phyloP scores from a whole-genome alignment of 176 grass and related monocot genomes.

The Avena eriantha region DNA sequence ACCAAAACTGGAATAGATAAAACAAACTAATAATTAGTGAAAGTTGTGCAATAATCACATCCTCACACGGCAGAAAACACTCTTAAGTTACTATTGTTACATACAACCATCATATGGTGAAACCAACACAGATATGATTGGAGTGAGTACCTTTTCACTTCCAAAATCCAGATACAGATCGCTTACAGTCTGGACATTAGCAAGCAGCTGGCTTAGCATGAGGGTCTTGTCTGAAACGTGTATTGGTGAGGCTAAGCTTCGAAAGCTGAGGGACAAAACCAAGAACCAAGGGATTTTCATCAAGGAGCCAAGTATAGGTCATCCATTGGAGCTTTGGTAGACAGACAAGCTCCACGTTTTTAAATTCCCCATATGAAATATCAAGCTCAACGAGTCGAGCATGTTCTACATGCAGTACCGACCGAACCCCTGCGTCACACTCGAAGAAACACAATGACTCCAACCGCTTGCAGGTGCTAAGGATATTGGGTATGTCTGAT shows the following conservation, averaged over 20 bases:
- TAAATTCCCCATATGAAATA: background rate
- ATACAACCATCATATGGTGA: background rate
- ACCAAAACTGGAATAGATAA: background rate
- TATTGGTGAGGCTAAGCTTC: background rate
- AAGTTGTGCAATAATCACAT: too few relatives aligned
- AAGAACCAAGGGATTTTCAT: background rate
- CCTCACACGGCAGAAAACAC: background rate
- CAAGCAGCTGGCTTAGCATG: background rate
- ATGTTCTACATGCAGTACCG: background rate
- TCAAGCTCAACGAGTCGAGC: background rate
- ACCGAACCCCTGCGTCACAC: background rate
- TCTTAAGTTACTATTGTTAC: background rate
- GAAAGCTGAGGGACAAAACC: background rate
- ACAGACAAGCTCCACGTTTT: background rate
- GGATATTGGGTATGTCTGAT: background rate
- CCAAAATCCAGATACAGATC: background rate
- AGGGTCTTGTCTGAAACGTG: background rate
- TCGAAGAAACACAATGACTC: background rate
- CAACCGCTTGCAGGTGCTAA: background rate
- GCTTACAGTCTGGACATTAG: background rate
- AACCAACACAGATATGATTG: background rate
- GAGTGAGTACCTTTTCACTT: slow-evolving; percentile 10
- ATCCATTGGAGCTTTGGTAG: background rate
- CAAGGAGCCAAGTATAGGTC: background rate
- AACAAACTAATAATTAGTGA: background rate